These are phyloP conservation scores for Cicer arietinum DNA, from an alignment of 306 rosid genomes.

Conservation along the genomic window DNA sequence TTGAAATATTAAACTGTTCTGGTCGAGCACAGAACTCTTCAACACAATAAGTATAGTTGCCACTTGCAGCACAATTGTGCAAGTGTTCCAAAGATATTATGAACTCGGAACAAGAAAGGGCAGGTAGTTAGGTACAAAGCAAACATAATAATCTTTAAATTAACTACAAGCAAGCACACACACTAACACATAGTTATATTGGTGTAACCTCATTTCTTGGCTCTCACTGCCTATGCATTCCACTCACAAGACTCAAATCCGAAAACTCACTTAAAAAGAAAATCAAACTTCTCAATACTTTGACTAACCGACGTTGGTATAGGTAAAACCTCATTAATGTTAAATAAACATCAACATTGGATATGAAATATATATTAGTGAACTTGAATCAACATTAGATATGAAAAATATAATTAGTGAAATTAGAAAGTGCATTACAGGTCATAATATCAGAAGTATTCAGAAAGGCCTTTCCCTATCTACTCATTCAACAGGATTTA, in stretches of 20 bases:
- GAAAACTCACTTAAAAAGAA: background rate
- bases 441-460: slow-evolving; percentile 35
- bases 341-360: slow-evolving; percentile 29
- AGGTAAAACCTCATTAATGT: slow-evolving; percentile 4
- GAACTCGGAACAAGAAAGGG: background rate
- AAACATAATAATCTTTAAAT: background rate
- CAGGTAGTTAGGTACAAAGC: background rate
- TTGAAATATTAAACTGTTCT: too few species aligned
- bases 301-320: background rate
- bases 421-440: slow-evolving; percentile 37
- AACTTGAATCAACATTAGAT: slow-evolving; percentile 37
- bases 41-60: too few species aligned
- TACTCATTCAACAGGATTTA: slow-evolving; percentile 52
- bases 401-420: slow-evolving; percentile 35
- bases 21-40: too few species aligned
- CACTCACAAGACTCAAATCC: background rate
- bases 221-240: background rate
- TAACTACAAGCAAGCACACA: background rate
- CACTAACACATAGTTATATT: background rate
- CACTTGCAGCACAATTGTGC: too few species aligned
- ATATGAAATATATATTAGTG: slow-evolving; percentile 35
- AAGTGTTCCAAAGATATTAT: too few species aligned
- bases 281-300: background rate
- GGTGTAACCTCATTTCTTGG: too few species aligned
- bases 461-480: slow-evolving; percentile 38